Conservation (phyloP, 164 flowering plant genomes). For the Chloranthus sessilifolius region DNA sequence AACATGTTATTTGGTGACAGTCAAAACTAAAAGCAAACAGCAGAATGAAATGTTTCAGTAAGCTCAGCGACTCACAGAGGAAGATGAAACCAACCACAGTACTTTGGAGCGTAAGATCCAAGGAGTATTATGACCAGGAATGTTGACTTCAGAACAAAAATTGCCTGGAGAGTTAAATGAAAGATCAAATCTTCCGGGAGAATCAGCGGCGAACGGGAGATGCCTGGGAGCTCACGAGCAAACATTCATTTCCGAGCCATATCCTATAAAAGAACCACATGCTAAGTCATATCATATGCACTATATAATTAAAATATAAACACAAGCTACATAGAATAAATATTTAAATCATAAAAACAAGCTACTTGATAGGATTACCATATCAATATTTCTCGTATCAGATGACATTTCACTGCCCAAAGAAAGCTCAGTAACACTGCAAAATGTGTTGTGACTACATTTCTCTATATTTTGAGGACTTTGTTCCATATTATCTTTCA, state of each 20-base stretch:
- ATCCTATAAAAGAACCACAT: slow-evolving; percentile 31
- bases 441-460: slow-evolving; percentile 42
- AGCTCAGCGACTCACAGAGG: slow-evolving; percentile 63
- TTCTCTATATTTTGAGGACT: slow-evolving; percentile 29
- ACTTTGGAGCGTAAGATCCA: slow-evolving; percentile 77
- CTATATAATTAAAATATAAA: neutral
- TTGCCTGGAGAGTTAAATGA: slow-evolving; percentile 14
- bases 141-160: slow-evolving; percentile 38
- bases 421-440: slow-evolving; percentile 58
- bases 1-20: too few species aligned
- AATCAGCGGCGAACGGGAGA: slow-evolving; percentile 23
- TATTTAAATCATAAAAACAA: neutral
- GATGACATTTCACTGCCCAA: slow-evolving; percentile 33
- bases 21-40: too few species aligned
- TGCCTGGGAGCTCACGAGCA: slow-evolving; percentile 28
- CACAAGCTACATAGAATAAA: too few species aligned
- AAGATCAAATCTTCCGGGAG: slow-evolving; percentile 28
- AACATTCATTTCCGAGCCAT: slow-evolving; percentile 64
- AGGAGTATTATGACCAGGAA: too few species aligned
- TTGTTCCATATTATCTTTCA: slow-evolving; percentile 21
- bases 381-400: slow-evolving; percentile 34
- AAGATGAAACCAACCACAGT: slow-evolving; percentile 47
- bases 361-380: too few species aligned
- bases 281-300: slow-evolving; percentile 3
- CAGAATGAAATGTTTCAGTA: too few species aligned